Percentiles rank a stretch among this genome's conserved stretches.
phyloP scores from a whole-genome alignment of 2,329 filamentous ascomycete species.

The Cladosporium sp. region DNA sequence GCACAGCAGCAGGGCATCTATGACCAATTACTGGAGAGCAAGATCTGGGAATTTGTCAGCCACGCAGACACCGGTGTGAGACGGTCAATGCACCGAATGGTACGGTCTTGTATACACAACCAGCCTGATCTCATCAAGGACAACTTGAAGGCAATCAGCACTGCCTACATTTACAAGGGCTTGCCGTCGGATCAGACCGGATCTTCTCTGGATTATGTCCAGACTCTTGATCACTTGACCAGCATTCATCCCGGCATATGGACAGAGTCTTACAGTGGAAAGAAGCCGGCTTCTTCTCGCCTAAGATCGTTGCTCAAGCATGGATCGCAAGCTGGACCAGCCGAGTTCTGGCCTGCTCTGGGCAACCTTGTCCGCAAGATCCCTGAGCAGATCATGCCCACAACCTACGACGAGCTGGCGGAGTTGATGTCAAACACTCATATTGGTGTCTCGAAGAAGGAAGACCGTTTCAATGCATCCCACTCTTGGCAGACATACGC shows the following conservation, averaged over 20 bases:
- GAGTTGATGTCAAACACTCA: conserved; percentile 62
- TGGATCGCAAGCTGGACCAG: conserved; percentile 72
- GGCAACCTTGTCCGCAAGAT: conserved; percentile 53
- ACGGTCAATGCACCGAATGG: conserved; percentile 50
- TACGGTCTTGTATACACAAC: conserved; percentile 46
- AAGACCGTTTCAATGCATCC: conserved; percentile 64
- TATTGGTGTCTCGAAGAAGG: conserved; percentile 63
- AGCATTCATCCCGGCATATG: conserved; percentile 62
- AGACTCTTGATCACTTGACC: conserved; percentile 62
- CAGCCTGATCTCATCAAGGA: conserved; percentile 35
- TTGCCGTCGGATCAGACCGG: conserved; percentile 66
- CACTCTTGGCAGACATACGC: conserved; percentile 73
- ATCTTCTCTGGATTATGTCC: conserved; percentile 66
- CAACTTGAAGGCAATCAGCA: conserved; percentile 52
- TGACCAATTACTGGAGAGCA: conserved; percentile 59
- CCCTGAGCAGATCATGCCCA: conserved; percentile 52
- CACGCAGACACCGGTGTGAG: conserved; percentile 53
- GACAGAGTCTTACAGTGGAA: conserved; percentile 58
- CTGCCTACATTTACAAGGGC: conserved; percentile 67
- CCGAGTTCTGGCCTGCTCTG: conserved; percentile 67
- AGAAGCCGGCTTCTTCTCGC: conserved; percentile 50
- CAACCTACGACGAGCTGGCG: conserved; percentile 47
- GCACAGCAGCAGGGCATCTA: conserved; percentile 57
- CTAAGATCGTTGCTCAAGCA: conserved; percentile 70
- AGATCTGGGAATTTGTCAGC: conserved; percentile 54